A percentile compares a stretch with the other conserved stretches of the same genome.
These are phyloP conservation scores for Corchorus olitorius DNA, from an alignment of 345 rosid species.

Conservation along the genomic window DNA sequence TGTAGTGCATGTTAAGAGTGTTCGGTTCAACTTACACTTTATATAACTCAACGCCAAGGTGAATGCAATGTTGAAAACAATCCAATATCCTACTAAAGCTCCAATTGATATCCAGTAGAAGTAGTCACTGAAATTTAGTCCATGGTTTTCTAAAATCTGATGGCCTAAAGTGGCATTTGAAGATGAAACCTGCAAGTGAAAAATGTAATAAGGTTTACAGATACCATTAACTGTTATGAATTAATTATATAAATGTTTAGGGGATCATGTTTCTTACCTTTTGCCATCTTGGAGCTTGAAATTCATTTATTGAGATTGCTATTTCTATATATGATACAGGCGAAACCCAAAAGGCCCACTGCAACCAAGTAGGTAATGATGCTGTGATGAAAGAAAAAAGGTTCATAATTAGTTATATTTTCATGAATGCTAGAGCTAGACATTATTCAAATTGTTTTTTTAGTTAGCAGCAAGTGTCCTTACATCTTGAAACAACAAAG, in stretches of 20 bases:
- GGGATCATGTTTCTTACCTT: constrained; percentile 29
- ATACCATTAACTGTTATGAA: too few relatives aligned
- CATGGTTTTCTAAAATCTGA: constrained; percentile 30
- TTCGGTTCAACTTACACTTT: constrained; percentile 42
- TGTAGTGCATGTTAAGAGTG: too few relatives aligned
- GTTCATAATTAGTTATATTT: neutral
- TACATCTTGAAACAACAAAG: constrained; percentile 50
- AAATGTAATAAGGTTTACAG: neutral
- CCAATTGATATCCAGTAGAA: constrained; percentile 44
- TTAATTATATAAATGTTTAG: too few relatives aligned
- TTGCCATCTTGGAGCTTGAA: constrained; percentile 59
- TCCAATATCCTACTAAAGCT: constrained; percentile 46
- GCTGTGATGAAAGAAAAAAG: constrained; percentile 32
- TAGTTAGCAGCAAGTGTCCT: constrained; percentile 18
- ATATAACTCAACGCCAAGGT: constrained; percentile 35
- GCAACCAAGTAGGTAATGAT: constrained; percentile 49
- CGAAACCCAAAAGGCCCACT: constrained; percentile 58
- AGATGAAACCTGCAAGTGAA: constrained; percentile 38
- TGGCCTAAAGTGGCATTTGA: constrained; percentile 37
- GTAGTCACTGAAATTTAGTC: constrained; percentile 36
- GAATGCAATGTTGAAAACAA: constrained; percentile 41
- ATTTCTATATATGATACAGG: constrained; percentile 54
- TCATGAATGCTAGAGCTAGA: neutral
- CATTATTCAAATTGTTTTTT: too few relatives aligned
- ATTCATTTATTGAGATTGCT: constrained; percentile 45